Evolutionary conservation across 202 grass and related monocot genomes (phyloP), one percentile per base, ranked within the genome.

Genomic region (Thinopyrum obtusiflorum): DNA sequence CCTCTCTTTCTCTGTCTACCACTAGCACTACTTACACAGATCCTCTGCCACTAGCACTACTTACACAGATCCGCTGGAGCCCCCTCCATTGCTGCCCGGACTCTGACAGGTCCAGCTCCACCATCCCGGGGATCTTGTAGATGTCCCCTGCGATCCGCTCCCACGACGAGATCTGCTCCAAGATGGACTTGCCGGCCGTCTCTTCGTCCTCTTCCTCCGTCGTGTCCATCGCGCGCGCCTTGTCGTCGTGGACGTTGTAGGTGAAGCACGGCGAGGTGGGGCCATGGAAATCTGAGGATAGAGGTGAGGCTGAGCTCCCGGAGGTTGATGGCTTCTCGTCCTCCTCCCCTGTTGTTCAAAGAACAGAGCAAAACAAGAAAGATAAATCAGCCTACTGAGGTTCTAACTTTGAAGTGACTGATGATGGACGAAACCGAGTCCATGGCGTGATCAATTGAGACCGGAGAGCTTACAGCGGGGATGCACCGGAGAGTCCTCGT

Each of bases 261-360:
- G 64, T 87, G 39, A 71, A 90, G 75, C 86, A 86, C 4, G 87
- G 83, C 4, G 84, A 91, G 13, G 85, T 24, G 6, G 83, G 73
- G 42, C 59, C 77, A 0, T 84, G 68, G 86, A 86, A 78, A 1
- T 72, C 26, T 42, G 88, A 82, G 0, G 77, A 77, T 47, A 78
- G 80, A 10, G 76, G 28, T 0, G 86, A 91, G 65, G 74, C 76
- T 0, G 86, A 93, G 81, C 82, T 91, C 12, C 89, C 70, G 65
- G 94, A 93, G 35, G 92, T 91, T 2, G 97, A 93, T 27, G 90
- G 64, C 75, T 79, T 85, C 23, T 89, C 90, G 74, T 96, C 91
- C 42, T 95, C 90, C 36, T 87, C 93, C 92, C 89, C 91, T 91
- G 82, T 64, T 12, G 10, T 4, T 13, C 42, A 53, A 61, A 26